A percentile compares a stretch with the other conserved stretches of the same genome.
These are phyloP conservation scores for Tetrapisispora phaffii DNA, from an alignment of 805 yeast genomes.

Conservation along the genomic window DNA sequence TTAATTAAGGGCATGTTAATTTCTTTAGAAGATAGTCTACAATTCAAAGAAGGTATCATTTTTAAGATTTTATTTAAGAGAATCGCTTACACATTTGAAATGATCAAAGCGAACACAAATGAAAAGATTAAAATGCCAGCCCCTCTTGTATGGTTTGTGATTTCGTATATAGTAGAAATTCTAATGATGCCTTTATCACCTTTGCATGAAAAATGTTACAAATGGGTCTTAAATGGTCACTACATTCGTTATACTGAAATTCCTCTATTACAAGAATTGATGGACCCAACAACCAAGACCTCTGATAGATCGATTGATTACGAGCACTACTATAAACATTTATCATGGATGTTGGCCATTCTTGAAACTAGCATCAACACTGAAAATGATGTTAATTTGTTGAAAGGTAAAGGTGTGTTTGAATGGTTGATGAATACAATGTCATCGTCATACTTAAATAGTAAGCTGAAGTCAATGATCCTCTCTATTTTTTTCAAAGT, in stretches of 20 bases:
- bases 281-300: constrained; percentile 17
- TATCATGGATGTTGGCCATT: constrained; percentile 54
- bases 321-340: constrained; percentile 45
- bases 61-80: constrained; percentile 45
- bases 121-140: constrained; percentile 24
- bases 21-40: constrained; percentile 33
- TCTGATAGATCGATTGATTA: constrained; percentile 5
- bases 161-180: constrained; percentile 48
- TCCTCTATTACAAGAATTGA: constrained; percentile 33
- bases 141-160: constrained; percentile 43
- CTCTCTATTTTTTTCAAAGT: constrained; percentile 37
- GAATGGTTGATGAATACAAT: constrained; percentile 57
- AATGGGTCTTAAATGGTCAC: constrained; percentile 49
- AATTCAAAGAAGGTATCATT: constrained; percentile 47
- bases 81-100: constrained; percentile 28
- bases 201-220: constrained; percentile 59
- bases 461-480: constrained; percentile 34
- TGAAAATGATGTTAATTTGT: constrained; percentile 41
- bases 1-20: constrained; percentile 38
- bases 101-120: constrained; percentile 10
- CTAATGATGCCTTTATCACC: constrained; percentile 62
- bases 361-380: constrained; percentile 40
- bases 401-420: constrained; percentile 46
- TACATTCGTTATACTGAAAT: constrained; percentile 33
- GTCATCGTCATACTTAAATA: constrained; percentile 40